phyloP scores from a whole-genome alignment of 2,329 filamentous ascomycete species.

The Sphaceloma murrayae region DNA sequence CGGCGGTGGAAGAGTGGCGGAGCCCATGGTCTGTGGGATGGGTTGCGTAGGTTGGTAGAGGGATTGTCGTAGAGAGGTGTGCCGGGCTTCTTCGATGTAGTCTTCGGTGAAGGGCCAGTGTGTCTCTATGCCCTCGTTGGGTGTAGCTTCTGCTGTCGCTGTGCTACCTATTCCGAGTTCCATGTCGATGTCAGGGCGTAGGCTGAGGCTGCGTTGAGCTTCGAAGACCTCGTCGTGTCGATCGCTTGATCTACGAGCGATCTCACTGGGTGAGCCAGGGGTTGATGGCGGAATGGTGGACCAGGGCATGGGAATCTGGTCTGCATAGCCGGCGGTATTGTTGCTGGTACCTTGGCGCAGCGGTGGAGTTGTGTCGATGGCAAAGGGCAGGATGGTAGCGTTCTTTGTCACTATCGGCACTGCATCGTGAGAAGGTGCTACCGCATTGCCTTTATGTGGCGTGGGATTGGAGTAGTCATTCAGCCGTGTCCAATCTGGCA shows the following conservation, averaged over 20 bases:
- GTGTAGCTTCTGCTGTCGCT: slow-evolving; percentile 1
- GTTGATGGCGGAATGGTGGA: no score
- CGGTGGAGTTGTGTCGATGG: slow-evolving; percentile 1
- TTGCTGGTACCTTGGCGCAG: not conserved
- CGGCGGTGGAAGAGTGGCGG: no score
- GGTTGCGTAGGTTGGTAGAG: no score
- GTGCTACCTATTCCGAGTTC: not conserved
- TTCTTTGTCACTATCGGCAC: slow-evolving; percentile 1
- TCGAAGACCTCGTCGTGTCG: not conserved
- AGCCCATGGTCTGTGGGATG: no score
- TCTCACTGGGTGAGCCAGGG: no score
- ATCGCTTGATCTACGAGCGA: not conserved
- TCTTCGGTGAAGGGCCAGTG: not conserved
- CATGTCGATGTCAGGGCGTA: not conserved
- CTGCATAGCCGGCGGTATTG: not conserved
- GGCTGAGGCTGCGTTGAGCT: slow-evolving; percentile 1
- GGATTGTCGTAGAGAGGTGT: no score
- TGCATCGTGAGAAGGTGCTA: not conserved
- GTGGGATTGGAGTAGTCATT: not conserved
- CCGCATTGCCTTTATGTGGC: not conserved
- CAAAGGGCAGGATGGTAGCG: not conserved
- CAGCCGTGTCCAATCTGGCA: not conserved
- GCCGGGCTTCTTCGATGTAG: no score
- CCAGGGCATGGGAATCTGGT: not conserved
- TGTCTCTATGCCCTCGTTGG: not conserved